These are phyloP conservation scores for Plectosphaerella cucumerina DNA, from an alignment of 2,329 filamentous ascomycete genomes.

Conservation along the genomic window DNA sequence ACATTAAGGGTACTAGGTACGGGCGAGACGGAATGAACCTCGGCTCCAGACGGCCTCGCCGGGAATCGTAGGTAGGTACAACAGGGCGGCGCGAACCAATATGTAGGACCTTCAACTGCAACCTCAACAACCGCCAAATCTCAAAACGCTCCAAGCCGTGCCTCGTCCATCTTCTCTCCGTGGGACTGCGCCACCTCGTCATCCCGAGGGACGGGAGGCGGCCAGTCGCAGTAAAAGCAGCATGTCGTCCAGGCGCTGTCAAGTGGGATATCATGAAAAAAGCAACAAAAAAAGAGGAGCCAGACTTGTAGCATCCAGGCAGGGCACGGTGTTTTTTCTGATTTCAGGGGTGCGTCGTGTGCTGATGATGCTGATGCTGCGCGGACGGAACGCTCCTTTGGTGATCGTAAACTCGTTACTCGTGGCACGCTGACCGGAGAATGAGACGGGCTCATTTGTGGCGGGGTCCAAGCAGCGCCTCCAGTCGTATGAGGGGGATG, in stretches of 20 bases:
- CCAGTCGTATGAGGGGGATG: constrained; percentile 9
- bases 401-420: constrained; percentile 12
- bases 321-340: constrained; percentile 6
- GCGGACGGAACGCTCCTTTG: constrained; percentile 5
- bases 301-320: constrained; percentile 12
- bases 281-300: constrained; percentile 3
- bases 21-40: not conserved
- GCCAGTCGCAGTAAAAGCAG: not conserved
- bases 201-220: not conserved
- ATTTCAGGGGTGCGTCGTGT: not conserved
- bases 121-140: not conserved
- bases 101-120: not conserved
- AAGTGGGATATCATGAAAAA: constrained; percentile 10
- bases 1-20: constrained; percentile 5
- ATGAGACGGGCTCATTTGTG: not conserved
- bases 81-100: not conserved
- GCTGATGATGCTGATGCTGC: not conserved
- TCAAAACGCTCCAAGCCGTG: not conserved
- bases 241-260: constrained; percentile 1
- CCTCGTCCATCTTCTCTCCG: not conserved
- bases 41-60: not conserved
- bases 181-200: not conserved
- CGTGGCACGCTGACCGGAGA: constrained; percentile 6
- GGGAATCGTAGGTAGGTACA: constrained; percentile 4
- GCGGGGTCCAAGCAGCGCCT: constrained; percentile 3